A percentile compares a stretch with the other conserved stretches of the same genome.
phyloP scores from a whole-genome alignment of 768 basidiomycete genomes.

The Podaxis sp. region DNA sequence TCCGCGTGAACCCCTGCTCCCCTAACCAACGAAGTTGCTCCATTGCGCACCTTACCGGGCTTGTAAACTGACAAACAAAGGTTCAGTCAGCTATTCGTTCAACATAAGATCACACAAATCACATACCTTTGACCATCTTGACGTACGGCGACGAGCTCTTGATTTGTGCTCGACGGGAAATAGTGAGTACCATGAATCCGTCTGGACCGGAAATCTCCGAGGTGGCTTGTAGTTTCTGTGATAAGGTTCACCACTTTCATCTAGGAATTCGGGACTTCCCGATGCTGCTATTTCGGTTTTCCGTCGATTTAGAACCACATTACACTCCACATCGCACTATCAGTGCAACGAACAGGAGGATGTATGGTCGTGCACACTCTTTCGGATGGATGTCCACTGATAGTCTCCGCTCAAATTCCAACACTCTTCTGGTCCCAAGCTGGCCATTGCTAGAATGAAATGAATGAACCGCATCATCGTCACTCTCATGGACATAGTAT shows the following conservation, averaged over 20 bases:
- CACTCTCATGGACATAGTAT: too few species aligned
- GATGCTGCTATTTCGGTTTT: neutral
- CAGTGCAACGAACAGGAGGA: too few species aligned
- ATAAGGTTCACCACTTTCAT: constrained; percentile 27
- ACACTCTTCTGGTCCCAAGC: too few species aligned
- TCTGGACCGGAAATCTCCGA: constrained; percentile 31
- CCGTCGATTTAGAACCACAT: too few species aligned
- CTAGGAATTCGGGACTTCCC: neutral
- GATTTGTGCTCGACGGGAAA: constrained; percentile 28
- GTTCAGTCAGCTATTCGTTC: constrained; percentile 13
- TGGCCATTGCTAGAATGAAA: too few species aligned
- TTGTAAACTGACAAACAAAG: constrained; percentile 67
- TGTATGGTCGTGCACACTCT: too few species aligned
- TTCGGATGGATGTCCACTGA: too few species aligned
- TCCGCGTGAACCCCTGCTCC: neutral
- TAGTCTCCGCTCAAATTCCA: too few species aligned
- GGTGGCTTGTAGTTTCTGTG: constrained; percentile 37
- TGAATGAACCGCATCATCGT: too few species aligned
- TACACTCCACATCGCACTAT: too few species aligned
- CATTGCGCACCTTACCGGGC: constrained; percentile 73
- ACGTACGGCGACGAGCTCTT: constrained; percentile 40
- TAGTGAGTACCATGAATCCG: constrained; percentile 20
- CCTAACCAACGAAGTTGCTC: neutral
- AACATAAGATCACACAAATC: neutral
- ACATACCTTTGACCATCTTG: constrained; percentile 59